These are phyloP conservation scores for Lentinus brumalis DNA, from an alignment of 768 basidiomycete genomes.

Conservation along the genomic window DNA sequence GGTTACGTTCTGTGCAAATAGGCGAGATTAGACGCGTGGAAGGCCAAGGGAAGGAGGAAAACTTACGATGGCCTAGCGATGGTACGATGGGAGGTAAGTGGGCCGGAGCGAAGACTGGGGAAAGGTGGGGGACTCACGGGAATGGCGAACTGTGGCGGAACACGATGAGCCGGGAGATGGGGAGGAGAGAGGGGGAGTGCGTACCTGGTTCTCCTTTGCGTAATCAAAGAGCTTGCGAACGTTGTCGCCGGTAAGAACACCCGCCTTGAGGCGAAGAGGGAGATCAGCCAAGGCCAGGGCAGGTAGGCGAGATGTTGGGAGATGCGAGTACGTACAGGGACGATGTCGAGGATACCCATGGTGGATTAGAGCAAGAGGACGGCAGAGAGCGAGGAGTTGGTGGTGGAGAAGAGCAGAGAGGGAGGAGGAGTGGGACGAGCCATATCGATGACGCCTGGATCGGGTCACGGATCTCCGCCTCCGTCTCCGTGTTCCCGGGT, in stretches of 20 bases:
- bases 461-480: not conserved
- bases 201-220: constrained; percentile 83
- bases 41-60: not conserved
- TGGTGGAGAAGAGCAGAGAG: not conserved
- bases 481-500: not conserved
- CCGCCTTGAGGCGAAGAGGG: constrained; percentile 55
- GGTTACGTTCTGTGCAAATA: constrained; percentile 77
- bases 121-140: constrained; percentile 56
- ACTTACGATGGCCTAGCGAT: constrained; percentile 73
- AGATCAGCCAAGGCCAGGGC: not conserved
- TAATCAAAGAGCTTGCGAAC: constrained; percentile 95
- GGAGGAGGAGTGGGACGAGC: not conserved
- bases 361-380: not conserved
- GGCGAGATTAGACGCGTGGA: not conserved
- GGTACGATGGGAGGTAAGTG: not conserved
- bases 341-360: constrained; percentile 85
- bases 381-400: not conserved
- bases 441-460: constrained; percentile 2
- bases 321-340: constrained; percentile 61
- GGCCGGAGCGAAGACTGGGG: not conserved
- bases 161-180: not conserved
- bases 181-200: constrained; percentile 19
- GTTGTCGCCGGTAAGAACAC: constrained; percentile 94
- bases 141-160: constrained; percentile 67
- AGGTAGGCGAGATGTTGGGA: not conserved